Base-by-base conservation (phyloP, 2,329 filamentous ascomycete genomes). In the Emmonsiellopsis sp. region DNA sequence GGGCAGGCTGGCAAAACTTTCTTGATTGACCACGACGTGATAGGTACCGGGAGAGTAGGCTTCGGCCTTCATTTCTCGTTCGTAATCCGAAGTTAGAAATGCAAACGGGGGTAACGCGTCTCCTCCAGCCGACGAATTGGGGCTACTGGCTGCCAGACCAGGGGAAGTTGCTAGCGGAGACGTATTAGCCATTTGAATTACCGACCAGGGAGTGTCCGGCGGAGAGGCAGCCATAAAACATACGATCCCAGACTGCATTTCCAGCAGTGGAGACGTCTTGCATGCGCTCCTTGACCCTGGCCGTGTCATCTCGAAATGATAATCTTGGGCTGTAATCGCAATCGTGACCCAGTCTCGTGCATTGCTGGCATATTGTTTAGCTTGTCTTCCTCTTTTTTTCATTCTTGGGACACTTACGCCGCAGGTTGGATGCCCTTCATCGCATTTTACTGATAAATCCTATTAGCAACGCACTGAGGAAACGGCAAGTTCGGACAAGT, bases 241-340 rank as follows among this genome's bases (percentile, higher is more conserved):
- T 70, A 81, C 77, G 69, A 66, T 82, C 77, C 79, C 79, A 82
- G 40, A 81, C 74, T 44, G 69, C 63, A 58, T 76, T 80, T 14
- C 75, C 76, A n/a, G 67, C 63, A 3, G 69, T 77, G 36, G 71
- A 75, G 43, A 81, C 74, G 58, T 78, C 72, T 49, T 71, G 67
- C 73, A 77, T 78, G n/a, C 75, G 71, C 50, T 75, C 73, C 55
- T 76, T 71, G 36, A 78, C 71, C 50, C 76, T 71, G 36, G 68
- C 65, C n/a, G 77, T 79, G 58, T 79, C 77, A 62, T 79, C 73
- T 56, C 74, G 71, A 61, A 79, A 79, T n/a, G 74, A 70, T n/a
- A 78, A 69, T 46, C 79, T 72, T 13, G 78, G 77, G 54, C 74
- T 76, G 65, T 81, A 83, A 61, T 82, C 79, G 62, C 80, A 82